These are phyloP conservation scores for Cutaneotrichosporon dermatis DNA, from an alignment of 1,284 basidiomycete species.

Conservation along the genomic window DNA sequence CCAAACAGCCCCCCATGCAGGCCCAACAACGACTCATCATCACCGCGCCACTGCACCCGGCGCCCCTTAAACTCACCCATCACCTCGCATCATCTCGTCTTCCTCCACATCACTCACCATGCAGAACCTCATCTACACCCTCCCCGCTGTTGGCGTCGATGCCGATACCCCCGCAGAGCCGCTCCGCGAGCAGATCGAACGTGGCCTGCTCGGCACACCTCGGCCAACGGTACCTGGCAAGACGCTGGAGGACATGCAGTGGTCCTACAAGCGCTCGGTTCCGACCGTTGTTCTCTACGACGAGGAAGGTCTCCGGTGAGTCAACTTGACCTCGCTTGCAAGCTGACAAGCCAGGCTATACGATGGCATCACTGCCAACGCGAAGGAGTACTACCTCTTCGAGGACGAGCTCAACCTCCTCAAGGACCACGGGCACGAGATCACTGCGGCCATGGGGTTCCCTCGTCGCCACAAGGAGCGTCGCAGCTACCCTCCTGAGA, in stretches of 20 bases:
- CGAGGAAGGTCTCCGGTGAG: conserved; percentile 64
- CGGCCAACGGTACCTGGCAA: conserved; percentile 35
- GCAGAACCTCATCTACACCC: conserved; percentile 16
- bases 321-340: too few relatives aligned
- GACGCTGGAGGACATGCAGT: conserved; percentile 34
- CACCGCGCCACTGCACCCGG: too few relatives aligned
- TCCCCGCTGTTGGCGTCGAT: conserved; percentile 8
- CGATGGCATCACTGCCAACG: conserved; percentile 68
- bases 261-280: conserved; percentile 57
- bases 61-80: too few relatives aligned
- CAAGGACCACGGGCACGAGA: conserved; percentile 51
- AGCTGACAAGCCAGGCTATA: conserved; percentile 38
- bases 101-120: conserved; percentile 1
- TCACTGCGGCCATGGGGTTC: conserved; percentile 54
- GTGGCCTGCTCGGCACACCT: conserved; percentile 26
- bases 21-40: too few relatives aligned
- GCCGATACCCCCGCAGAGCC: conserved; percentile 11
- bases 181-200: conserved; percentile 37
- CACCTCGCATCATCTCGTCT: too few relatives aligned
- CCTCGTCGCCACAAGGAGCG: conserved; percentile 6
- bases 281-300: conserved; percentile 86
- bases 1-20: too few relatives aligned
- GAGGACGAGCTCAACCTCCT: conserved; percentile 54
- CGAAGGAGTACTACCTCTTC: conserved; percentile 85
- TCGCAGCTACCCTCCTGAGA: background rate